Base-by-base conservation (phyloP, 2,329 filamentous ascomycete genomes). In the Pleoardoris graminearum region DNA sequence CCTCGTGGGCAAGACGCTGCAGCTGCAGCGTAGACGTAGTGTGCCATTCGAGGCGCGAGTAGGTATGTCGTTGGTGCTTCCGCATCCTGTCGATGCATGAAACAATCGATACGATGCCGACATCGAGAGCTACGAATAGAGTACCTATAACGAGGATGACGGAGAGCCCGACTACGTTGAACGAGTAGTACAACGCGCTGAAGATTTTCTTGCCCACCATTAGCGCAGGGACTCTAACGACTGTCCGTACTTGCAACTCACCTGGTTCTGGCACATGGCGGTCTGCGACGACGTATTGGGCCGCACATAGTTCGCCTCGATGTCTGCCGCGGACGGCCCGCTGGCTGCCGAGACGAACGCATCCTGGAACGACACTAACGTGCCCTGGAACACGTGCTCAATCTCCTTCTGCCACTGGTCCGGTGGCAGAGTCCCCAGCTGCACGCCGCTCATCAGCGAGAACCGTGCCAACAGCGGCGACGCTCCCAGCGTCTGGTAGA, bases 381-480 rank as follows among this genome's bases (percentile, higher is more conserved):
- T 52, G 5, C 55, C 55, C 21, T 59, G 62, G 42, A 68, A 59
- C 68, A 67, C 72, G 32, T 59, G 53, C 16, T 63, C 51, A 4
- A 72, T 55, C 48, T 75, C 73, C 10, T 64, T 47, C 37, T 70
- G 61, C 72, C 74, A 75, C 52, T 75, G 72, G 25, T 69, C 67
- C 16, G 52, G 38, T 1, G 69, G 66, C 2, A 74, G 47, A 5
- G 51, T 48, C 14, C 53, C 52, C 5, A 36, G 22, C 4, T 52
- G 51, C 21, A 65, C 35, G 3, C 47, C 44, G 25, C 22, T 16
- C 5, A 17, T 5, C 3, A 36, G 29, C 19, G 35, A 7, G 10
- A 29, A 27, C 10, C 10, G 7, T 14, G 39, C 22, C 39, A 25
- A 7, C 6, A 25, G 19, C 21, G 21, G 21, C 10, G 19, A 10